Evolutionary conservation across 2,329 filamentous ascomycete species (phyloP).

Genomic region (Aspergillus unguis): DNA sequence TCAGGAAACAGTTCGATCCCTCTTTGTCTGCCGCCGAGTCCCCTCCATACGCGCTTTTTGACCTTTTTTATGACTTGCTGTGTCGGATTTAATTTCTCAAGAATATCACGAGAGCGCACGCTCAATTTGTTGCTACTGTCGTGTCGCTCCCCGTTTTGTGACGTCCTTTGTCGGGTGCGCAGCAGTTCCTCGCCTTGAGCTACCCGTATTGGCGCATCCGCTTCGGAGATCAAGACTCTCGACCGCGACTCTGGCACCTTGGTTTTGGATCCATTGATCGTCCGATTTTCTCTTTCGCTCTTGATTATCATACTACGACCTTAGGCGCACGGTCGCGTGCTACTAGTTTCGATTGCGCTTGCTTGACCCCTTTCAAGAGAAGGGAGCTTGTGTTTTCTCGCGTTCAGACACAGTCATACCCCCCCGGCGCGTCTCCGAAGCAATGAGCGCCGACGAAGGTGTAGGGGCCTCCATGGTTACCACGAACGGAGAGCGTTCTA

Average conservation of each 20-base stretch:
- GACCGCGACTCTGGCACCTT: conserved; percentile 17
- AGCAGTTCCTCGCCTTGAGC: conserved; percentile 21
- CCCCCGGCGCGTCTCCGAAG: conserved; percentile 24
- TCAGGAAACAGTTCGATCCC: conserved; percentile 21
- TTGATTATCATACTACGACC: conserved; percentile 1
- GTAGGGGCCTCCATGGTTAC: conserved; percentile 29
- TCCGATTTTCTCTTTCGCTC: conserved; percentile 3
- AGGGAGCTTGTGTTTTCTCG: conserved; percentile 13
- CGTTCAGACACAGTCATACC: conserved; percentile 15
- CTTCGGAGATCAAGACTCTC: conserved; percentile 23
- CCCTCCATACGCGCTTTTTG: conserved; percentile 10
- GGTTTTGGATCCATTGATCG: background rate
- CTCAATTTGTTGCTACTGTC: conserved; percentile 14
- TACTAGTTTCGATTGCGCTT: conserved; percentile 5
- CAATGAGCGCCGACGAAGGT: conserved; percentile 40
- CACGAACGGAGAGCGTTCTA: conserved; percentile 35
- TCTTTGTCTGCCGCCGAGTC: conserved; percentile 22
- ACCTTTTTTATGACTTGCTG: conserved; percentile 8
- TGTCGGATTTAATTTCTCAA: background rate
- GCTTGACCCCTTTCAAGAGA: background rate
- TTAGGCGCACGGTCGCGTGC: conserved; percentile 13
- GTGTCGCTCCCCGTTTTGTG: conserved; percentile 16
- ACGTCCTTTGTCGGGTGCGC: conserved; percentile 27
- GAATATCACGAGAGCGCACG: conserved; percentile 2
- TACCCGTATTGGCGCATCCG: conserved; percentile 28